Conservation (phyloP, 1,284 basidiomycete genomes). For the Stygiomarasmius scandens region DNA sequence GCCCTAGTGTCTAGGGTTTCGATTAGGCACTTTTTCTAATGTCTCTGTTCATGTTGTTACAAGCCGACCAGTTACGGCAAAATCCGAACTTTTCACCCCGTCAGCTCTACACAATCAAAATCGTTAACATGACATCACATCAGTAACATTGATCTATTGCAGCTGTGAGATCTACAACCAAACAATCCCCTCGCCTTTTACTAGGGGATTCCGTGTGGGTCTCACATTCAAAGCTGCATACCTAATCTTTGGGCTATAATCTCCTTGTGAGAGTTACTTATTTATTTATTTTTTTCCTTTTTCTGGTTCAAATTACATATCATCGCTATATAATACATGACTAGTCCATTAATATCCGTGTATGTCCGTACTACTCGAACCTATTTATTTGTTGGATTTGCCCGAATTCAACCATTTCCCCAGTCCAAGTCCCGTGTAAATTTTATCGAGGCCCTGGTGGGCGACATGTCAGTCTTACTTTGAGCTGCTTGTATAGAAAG, state of each 20-base stretch:
- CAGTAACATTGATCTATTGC: background rate
- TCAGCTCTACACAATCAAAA: background rate
- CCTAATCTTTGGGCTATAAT: slow-evolving; percentile 16
- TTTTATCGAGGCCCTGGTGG: slow-evolving; percentile 33
- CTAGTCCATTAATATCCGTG: too few species aligned
- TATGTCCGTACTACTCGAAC: background rate
- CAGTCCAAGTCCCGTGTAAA: slow-evolving; percentile 31
- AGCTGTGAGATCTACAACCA: slow-evolving; percentile 13
- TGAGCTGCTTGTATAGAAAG: background rate
- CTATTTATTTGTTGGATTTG: background rate
- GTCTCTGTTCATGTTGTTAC: too few species aligned
- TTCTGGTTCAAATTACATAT: too few species aligned
- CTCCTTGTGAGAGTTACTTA: too few species aligned
- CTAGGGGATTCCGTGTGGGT: slow-evolving; percentile 20
- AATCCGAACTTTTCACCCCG: background rate
- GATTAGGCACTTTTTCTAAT: too few species aligned
- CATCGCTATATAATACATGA: too few species aligned
- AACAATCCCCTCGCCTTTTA: slow-evolving; percentile 23
- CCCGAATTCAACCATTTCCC: slow-evolving; percentile 26
- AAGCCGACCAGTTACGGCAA: too few species aligned
- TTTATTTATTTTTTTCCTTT: too few species aligned
- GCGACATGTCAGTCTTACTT: too few species aligned
- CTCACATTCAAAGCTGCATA: slow-evolving; percentile 9
- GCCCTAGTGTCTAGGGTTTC: too few species aligned
- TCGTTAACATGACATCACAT: background rate